These are phyloP conservation scores for Kandelia obovata DNA, from an alignment of 345 rosid species.

Conservation along the genomic window DNA sequence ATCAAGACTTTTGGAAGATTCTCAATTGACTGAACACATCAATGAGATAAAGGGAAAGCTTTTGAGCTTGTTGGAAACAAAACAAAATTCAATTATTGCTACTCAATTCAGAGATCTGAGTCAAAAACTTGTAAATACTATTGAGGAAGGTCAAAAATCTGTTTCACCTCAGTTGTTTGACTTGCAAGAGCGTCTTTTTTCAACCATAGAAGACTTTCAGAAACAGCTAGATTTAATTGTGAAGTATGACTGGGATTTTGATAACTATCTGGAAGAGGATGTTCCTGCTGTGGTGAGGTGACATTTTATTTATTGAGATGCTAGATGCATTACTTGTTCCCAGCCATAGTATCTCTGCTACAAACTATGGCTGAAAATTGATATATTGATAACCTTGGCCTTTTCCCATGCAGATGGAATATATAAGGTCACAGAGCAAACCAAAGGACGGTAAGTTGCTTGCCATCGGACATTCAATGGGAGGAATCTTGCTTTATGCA, in stretches of 20 bases:
- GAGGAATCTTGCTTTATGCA: constrained; percentile 73
- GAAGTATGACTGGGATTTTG: constrained; percentile 96
- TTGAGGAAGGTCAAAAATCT: constrained; percentile 79
- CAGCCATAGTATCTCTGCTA: background rate
- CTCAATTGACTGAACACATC: constrained; percentile 63
- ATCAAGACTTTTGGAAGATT: constrained; percentile 69
- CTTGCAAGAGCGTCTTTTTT: constrained; percentile 71
- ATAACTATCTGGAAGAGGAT: constrained; percentile 89
- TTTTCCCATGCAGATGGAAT: constrained; percentile 50
- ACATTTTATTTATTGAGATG: constrained; percentile 38
- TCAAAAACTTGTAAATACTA: constrained; percentile 59
- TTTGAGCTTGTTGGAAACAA: constrained; percentile 64
- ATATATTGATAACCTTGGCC: constrained; percentile 1
- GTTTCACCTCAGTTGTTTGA: constrained; percentile 81
- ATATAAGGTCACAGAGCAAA: constrained; percentile 43
- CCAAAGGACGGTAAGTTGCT: constrained; percentile 64
- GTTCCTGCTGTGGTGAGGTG: constrained; percentile 98
- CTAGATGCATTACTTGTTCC: constrained; percentile 14
- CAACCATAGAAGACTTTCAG: constrained; percentile 85
- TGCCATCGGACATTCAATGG: constrained; percentile 83
- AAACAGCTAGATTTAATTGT: constrained; percentile 87
- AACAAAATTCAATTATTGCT: constrained; percentile 69
- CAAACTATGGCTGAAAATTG: background rate
- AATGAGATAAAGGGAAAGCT: constrained; percentile 68
- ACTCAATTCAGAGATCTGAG: constrained; percentile 71